Evolutionary conservation across 352 stramenopile species (phyloP), one percentile per base, ranked within the genome.

Genomic region (Globisporangium sylvaticum): DNA sequence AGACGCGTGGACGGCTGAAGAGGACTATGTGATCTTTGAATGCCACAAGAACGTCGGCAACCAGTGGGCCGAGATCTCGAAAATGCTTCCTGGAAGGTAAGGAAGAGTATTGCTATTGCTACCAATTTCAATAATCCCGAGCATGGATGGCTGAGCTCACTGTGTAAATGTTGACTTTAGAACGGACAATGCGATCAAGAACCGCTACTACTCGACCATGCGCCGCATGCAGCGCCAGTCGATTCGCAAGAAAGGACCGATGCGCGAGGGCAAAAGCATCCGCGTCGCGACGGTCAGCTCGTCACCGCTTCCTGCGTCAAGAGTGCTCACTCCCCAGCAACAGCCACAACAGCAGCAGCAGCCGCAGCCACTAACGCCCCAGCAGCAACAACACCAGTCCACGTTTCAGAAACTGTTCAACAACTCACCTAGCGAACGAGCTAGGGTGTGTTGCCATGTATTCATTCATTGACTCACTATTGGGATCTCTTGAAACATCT

Each of bases 121-220:
- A 12, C 29, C 9, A 57, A 57, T 12, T 22, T 56, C 46, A 27
- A 25, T 27, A 25, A 15, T 20, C 1, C 42, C 31, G 48, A n/a
- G n/a, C 9, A 10, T 48, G 24, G 32, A 27, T 34, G 1, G 20
- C 8, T 44, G 27, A n/a, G n/a, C n/a, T n/a, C n/a, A n/a, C n/a
- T n/a, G n/a, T n/a, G n/a, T n/a, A n/a, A n/a, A n/a, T 31, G 22
- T 29, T 65, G 25, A 24, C 18, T 31, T 22, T 44, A 87, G 86
- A 52, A 96, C 90, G 29, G 90, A 97, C 70, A 97, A 97, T 70
- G 88, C 87, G 31, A 96, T 97, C 70, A 97, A 97, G 75, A 97
- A 96, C 65, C 80, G 89, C 42, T 97, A 94, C 71, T 97, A 98
- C 72, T 97, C 89, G 65, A 96, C 86, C n/a, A 95, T 95, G 86